Evolutionary conservation across 2,329 filamentous ascomycete species (phyloP).

Genomic region (Chrysoporthe austroafricana): DNA sequence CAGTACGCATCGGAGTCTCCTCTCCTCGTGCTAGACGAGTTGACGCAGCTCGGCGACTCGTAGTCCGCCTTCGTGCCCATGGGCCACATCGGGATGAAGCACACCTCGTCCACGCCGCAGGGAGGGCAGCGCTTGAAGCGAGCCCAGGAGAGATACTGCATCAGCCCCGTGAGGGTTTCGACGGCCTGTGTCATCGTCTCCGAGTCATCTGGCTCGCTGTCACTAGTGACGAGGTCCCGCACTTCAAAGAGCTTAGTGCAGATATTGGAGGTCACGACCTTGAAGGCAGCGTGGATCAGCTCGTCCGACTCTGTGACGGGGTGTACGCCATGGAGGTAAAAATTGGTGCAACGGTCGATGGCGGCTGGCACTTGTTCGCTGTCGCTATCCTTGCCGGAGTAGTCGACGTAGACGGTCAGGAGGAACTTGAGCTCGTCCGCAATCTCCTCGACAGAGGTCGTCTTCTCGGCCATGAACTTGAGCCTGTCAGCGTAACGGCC

Average conservation of each 20-base stretch:
- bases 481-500: slow-evolving; percentile 63
- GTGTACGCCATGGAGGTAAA: slow-evolving; percentile 45
- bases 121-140: slow-evolving; percentile 31
- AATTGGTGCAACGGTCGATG: slow-evolving; percentile 49
- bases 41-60: slow-evolving; percentile 30
- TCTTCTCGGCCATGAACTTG: slow-evolving; percentile 40
- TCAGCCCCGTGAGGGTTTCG: slow-evolving; percentile 17
- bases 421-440: slow-evolving; percentile 43
- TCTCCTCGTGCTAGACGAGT: slow-evolving; percentile 19
- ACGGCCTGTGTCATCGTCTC: slow-evolving; percentile 11
- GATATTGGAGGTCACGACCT: slow-evolving; percentile 43
- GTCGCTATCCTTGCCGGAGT: slow-evolving; percentile 37
- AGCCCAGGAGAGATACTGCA: slow-evolving; percentile 28
- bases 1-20: slow-evolving; percentile 28
- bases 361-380: slow-evolving; percentile 42
- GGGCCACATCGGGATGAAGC: slow-evolving; percentile 32
- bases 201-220: neutral
- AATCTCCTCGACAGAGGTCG: slow-evolving; percentile 37
- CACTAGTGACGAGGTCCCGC: slow-evolving; percentile 32
- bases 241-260: slow-evolving; percentile 42
- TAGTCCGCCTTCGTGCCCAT: slow-evolving; percentile 29
- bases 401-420: slow-evolving; percentile 50
- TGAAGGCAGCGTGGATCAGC: slow-evolving; percentile 49
- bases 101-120: slow-evolving; percentile 31
- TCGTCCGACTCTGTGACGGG: slow-evolving; percentile 45